Base-by-base conservation (phyloP, 129 eudicot species). In the Erigeron canadensis region DNA sequence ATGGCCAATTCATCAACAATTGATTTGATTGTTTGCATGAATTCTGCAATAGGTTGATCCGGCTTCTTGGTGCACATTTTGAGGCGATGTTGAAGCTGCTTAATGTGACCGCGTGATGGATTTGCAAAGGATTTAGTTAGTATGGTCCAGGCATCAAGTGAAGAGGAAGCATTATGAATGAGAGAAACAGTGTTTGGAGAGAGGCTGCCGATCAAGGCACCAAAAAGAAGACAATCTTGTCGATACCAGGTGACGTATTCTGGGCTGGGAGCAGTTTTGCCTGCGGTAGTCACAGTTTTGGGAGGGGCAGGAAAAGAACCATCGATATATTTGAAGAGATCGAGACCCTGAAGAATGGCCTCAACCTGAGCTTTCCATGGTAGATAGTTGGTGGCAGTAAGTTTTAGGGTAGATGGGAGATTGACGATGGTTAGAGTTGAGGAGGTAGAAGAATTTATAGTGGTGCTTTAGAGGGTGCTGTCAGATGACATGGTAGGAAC, bases 331-430 rank as follows among this genome's bases (percentile, higher is more conserved):
- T 55, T 55, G 8, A 16, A 55, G 5, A 55, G 38, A 55, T 65
- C 70, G 8, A 65, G 8, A 1, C 70, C 54, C 18, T 42, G 55
- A 0, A 65, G 55, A 1, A 65, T 1, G 40, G 70, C 54, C 19
- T 65, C 70, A 1, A 65, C 9, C 6, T 65, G 70, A 0, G 70
- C 44, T 10, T 65, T 65, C 70, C 54, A 65, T 4, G 54, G 54
- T 1, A 65, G 41, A 1, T 17, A 65, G 8, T 65, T 65, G 8
- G 70, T 44, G 10, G 70, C 43, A 3, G 70, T 7, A 0, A 65
- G 40, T 1, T 65, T 65, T 2, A 54, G 7, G 1, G 59, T n/a
- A 4, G 59, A 54, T 3, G 59, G 21, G 3, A n/a, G 16, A 6
- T 54, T 54, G 3, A 15, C 58, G 17, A 47, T 13, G 6, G 15